These are phyloP conservation scores for Withania somnifera DNA, from an alignment of 305 asterid genomes.

Conservation along the genomic window DNA sequence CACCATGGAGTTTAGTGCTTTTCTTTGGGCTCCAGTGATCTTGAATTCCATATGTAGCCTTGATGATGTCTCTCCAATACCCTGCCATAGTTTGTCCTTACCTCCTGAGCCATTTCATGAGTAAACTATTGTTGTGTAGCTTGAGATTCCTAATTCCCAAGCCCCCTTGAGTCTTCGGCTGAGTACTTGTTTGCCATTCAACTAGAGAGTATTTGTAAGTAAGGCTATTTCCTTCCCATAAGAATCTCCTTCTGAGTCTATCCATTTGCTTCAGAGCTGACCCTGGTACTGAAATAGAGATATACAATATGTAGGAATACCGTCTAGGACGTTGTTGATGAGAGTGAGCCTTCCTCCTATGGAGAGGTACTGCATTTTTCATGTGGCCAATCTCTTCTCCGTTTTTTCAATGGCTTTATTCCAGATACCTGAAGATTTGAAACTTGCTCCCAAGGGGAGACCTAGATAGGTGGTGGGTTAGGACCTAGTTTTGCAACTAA, in stretches of 20 bases:
- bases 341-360: neutral
- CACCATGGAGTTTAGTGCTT: neutral
- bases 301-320: neutral
- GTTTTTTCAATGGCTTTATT: neutral
- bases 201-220: neutral
- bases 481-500: neutral
- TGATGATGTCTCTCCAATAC: neutral
- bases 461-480: neutral
- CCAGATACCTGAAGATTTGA: neutral
- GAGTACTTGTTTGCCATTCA: neutral
- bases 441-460: neutral
- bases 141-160: neutral
- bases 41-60: neutral
- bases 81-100: neutral
- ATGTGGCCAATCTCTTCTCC: neutral
- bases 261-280: neutral
- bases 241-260: neutral
- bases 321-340: too few relatives aligned
- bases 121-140: neutral
- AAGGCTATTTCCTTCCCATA: neutral
- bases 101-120: neutral
- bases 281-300: neutral
- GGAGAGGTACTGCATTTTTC: neutral
- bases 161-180: neutral
- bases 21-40: neutral